These are phyloP conservation scores for Colletotrichum aenigma DNA, from an alignment of 2,329 filamentous ascomycete species.

Conservation along the genomic window DNA sequence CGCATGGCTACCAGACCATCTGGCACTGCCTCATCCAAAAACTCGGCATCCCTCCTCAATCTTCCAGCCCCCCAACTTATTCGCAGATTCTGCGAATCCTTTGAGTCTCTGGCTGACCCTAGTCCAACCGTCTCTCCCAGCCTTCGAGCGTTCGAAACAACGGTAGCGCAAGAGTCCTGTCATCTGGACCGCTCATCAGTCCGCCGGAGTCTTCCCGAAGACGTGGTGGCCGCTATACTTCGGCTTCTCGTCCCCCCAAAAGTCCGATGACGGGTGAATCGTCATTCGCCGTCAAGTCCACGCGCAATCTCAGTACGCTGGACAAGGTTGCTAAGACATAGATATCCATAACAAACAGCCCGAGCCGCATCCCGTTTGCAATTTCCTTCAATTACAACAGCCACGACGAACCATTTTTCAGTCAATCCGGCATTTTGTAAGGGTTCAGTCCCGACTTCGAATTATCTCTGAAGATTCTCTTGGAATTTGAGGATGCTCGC, in stretches of 20 bases:
- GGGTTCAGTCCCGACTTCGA: background rate
- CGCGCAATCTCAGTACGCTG: background rate
- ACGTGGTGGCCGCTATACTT: background rate
- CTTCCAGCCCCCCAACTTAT: background rate
- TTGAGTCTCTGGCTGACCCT: background rate
- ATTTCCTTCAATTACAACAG: background rate
- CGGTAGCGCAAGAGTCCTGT: background rate
- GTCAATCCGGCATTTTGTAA: background rate
- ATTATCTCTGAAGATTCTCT: background rate
- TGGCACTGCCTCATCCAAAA: background rate
- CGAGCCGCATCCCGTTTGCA: background rate
- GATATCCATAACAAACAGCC: background rate
- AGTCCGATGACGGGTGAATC: background rate
- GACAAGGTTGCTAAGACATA: background rate
- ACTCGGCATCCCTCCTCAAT: background rate
- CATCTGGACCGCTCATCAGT: background rate
- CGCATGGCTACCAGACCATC: background rate
- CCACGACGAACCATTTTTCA: background rate
- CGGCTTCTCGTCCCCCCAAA: background rate
- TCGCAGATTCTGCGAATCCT: background rate
- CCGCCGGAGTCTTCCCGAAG: background rate
- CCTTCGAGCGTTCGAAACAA: background rate
- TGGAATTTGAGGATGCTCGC: background rate
- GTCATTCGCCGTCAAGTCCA: background rate
- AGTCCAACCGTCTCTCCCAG: background rate